Percentiles rank a stretch among this genome's conserved stretches.
phyloP scores from a whole-genome alignment of 192 early-diverging fungal species.

The Coemansia sp. region DNA sequence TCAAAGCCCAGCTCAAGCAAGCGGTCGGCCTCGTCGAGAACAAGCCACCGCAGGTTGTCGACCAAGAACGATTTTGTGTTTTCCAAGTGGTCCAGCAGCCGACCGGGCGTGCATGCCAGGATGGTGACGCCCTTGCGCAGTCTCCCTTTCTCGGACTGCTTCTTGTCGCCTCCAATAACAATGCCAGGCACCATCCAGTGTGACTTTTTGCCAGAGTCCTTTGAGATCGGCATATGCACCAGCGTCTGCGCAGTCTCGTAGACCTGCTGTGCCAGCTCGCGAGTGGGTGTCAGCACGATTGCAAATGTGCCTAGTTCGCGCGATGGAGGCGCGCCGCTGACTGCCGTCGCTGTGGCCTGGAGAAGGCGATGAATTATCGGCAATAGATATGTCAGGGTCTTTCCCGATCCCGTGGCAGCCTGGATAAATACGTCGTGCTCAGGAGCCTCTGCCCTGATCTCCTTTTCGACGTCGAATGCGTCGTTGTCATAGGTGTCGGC shows the following conservation, averaged over 20 bases:
- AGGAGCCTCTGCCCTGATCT: slow-evolving; percentile 20
- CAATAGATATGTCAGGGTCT: slow-evolving; percentile 90
- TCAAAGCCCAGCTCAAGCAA: slow-evolving; percentile 93
- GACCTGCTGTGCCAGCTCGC: slow-evolving; percentile 96
- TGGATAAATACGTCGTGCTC: slow-evolving; percentile 84
- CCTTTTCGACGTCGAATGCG: slow-evolving; percentile 45
- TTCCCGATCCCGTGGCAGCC: slow-evolving; percentile 96
- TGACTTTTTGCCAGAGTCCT: slow-evolving; percentile 28
- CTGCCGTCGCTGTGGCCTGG: slow-evolving; percentile 52
- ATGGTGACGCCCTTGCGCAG: slow-evolving; percentile 86
- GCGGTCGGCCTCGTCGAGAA: slow-evolving; percentile 97
- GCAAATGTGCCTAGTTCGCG: slow-evolving; percentile 83
- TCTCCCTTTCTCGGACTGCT: slow-evolving; percentile 76
- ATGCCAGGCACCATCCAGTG: slow-evolving; percentile 85
- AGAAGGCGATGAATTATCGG: slow-evolving; percentile 91
- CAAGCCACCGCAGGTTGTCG: slow-evolving; percentile 87
- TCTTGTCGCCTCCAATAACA: slow-evolving; percentile 79
- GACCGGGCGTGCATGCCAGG: slow-evolving; percentile 93
- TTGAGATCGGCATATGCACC: slow-evolving; percentile 55
- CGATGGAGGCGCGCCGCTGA: slow-evolving; percentile 46
- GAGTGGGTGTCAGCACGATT: slow-evolving; percentile 93
- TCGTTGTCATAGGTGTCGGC: slow-evolving; percentile 12
- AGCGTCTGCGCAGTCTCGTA: slow-evolving; percentile 71
- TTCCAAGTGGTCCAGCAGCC: slow-evolving; percentile 82
- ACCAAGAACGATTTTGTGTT: slow-evolving; percentile 82